Percentiles rank a stretch among this genome's conserved stretches.
Conservation (phyloP, 73 alveolate genomes). For the Paramecium octaurelia region DNA sequence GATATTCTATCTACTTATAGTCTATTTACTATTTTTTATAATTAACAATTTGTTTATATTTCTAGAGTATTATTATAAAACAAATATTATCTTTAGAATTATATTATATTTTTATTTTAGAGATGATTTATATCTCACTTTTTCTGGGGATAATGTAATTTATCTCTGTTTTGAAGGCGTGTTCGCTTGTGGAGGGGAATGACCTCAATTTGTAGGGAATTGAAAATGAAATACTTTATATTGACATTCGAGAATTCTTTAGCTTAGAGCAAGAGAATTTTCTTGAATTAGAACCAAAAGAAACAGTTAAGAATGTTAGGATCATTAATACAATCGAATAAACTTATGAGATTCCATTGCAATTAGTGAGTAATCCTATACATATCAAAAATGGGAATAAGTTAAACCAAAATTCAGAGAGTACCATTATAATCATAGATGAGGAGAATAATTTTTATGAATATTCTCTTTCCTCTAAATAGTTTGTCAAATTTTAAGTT, state of each 20-base stretch:
- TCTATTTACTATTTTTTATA: no score
- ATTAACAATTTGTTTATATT: no score
- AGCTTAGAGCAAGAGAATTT: background rate
- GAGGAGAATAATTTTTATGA: background rate
- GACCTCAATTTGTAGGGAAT: background rate
- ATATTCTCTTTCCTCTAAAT: background rate
- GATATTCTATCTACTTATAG: background rate
- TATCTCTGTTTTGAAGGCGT: background rate
- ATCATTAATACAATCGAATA: background rate
- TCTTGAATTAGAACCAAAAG: background rate
- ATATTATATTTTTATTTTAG: no score
- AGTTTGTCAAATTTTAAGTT: background rate
- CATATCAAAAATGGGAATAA: background rate
- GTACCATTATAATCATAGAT: background rate
- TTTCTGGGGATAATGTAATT: background rate
- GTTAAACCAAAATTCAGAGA: background rate
- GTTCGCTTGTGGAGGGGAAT: background rate
- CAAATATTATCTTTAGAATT: background rate
- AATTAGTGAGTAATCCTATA: background rate
- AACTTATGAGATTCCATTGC: background rate
- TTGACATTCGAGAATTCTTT: background rate
- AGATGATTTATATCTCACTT: background rate
- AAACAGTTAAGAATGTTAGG: background rate
- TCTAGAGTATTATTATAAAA: no score
- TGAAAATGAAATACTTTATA: background rate